Evolutionary conservation across 2,329 filamentous ascomycete genomes (phyloP).

Genomic region (Rutstroemia sp.): DNA sequence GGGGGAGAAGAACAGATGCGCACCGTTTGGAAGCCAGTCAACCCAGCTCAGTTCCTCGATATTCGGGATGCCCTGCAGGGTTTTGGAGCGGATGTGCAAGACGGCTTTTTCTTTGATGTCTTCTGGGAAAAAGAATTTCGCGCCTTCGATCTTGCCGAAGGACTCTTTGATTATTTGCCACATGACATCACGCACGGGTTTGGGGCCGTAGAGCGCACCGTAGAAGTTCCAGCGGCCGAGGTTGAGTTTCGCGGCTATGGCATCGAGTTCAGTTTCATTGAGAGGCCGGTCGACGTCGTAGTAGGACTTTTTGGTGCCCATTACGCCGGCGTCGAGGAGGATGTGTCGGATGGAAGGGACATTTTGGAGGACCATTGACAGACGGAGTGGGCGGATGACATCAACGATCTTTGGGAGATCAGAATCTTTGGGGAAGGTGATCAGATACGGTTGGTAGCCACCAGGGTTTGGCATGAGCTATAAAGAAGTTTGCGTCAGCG

Average conservation of each 20-base stretch:
- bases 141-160: conserved; percentile 27
- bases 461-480: conserved; percentile 45
- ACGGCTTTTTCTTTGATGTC: conserved; percentile 24
- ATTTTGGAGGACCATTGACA: conserved; percentile 38
- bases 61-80: conserved; percentile 24
- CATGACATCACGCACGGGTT: conserved; percentile 28
- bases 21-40: conserved; percentile 46
- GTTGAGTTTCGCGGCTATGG: conserved; percentile 34
- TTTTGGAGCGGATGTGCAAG: conserved; percentile 27
- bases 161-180: conserved; percentile 26
- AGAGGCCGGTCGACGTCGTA: conserved; percentile 28
- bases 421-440: conserved; percentile 36
- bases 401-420: conserved; percentile 30
- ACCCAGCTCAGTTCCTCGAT: conserved; percentile 34
- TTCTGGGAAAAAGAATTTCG: conserved; percentile 27
- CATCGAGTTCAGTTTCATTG: conserved; percentile 34
- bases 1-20: conserved; percentile 45
- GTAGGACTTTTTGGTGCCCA: conserved; percentile 33
- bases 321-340: conserved; percentile 28
- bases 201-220: conserved; percentile 34
- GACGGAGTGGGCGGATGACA: conserved; percentile 37
- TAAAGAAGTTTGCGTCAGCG: not conserved
- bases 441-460: conserved; percentile 37
- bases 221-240: conserved; percentile 42
- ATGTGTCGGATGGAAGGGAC: conserved; percentile 27